phyloP scores from a whole-genome alignment of 2,329 filamentous ascomycete species.

The Periconia sp. region DNA sequence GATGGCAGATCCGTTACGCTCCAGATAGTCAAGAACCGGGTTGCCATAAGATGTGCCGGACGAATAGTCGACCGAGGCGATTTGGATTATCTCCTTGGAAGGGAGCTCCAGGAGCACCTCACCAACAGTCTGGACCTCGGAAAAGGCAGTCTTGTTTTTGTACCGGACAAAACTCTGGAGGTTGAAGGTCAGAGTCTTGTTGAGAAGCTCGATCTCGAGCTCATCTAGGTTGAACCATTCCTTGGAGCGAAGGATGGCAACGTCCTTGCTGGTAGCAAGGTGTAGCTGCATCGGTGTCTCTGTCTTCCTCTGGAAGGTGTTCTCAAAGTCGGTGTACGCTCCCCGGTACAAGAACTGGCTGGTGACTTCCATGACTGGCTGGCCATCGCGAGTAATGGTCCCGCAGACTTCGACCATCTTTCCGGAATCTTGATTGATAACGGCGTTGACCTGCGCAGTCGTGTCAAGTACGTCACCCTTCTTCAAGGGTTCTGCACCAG shows the following conservation, averaged over 20 bases:
- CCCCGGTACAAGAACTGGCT: slow-evolving; percentile 98
- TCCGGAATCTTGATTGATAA: slow-evolving; percentile 96
- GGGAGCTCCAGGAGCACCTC: slow-evolving; percentile 93
- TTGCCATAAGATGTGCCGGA: slow-evolving; percentile 92
- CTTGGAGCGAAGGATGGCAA: slow-evolving; percentile 93
- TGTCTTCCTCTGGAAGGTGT: slow-evolving; percentile 97
- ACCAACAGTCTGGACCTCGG: slow-evolving; percentile 87
- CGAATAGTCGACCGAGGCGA: slow-evolving; percentile 96
- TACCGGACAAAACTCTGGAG: slow-evolving; percentile 89
- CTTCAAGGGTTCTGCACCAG: slow-evolving; percentile 91
- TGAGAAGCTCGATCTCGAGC: slow-evolving; percentile 82
- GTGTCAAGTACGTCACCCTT: slow-evolving; percentile 93
- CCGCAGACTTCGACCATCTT: slow-evolving; percentile 99
- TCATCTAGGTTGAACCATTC: slow-evolving; percentile 95
- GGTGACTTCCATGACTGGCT: slow-evolving; percentile 96
- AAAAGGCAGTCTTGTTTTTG: slow-evolving; percentile 94
- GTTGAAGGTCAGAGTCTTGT: slow-evolving; percentile 94
- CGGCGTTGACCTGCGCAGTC: slow-evolving; percentile 93
- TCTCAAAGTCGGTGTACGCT: slow-evolving; percentile 90
- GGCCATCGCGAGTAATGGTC: slow-evolving; percentile 83
- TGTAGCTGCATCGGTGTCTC: slow-evolving; percentile 96
- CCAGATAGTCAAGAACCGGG: slow-evolving; percentile 93
- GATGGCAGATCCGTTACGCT: slow-evolving; percentile 87
- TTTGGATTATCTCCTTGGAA: slow-evolving; percentile 95
- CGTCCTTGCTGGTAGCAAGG: slow-evolving; percentile 84